Evolutionary conservation across 192 early-diverging fungal species (phyloP), one percentile per base, ranked within the genome.

Genomic region (Haplosporangium gracile): DNA sequence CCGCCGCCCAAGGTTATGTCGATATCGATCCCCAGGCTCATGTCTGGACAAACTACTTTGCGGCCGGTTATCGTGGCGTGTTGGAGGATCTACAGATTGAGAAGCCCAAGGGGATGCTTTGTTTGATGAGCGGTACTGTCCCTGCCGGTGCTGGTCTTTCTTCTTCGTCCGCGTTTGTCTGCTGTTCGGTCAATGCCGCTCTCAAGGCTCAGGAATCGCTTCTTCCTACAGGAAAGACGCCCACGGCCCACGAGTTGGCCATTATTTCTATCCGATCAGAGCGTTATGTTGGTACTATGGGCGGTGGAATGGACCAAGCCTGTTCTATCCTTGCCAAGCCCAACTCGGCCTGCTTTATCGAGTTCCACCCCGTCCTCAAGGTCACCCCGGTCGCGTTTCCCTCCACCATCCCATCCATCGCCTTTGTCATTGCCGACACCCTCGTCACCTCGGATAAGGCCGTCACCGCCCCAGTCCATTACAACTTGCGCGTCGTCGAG

Each of bases 401-500:
- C 6, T 70, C 75, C 1, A 91, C 90, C 16, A 60, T 60, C 0
- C 90, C 90, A 13, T 72, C 81, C 5, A 88, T 95, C 36, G 92
- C 92, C 24, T 99, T 99, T 88, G 95, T 98, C 60, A 94, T 99
- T 79, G 96, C 97, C 43, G 95, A 99, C 89, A 96, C 97, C 0
- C 86, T 97, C 49, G 96, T 97, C 1, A 93, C 92, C 0, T 91
- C 96, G 15, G 96, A 99, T 81, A 99, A 99, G 87, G 92, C 93
- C 47, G 93, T 95, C 5, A 97, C 96, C 11, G 97, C 95, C 2
- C 96, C 97, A 9, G 93, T 90, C 7, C 93, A 96, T 87, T 99
- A 99, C 88, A 99, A 99, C 88, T 88, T 98, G 22, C 94, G 98
- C 40, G 98, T 98, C 0, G 95, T 98, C 26, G 98, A 99, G 80